Base-by-base conservation (phyloP, 148 eudicot genomes). In the Rheum nobile region DNA sequence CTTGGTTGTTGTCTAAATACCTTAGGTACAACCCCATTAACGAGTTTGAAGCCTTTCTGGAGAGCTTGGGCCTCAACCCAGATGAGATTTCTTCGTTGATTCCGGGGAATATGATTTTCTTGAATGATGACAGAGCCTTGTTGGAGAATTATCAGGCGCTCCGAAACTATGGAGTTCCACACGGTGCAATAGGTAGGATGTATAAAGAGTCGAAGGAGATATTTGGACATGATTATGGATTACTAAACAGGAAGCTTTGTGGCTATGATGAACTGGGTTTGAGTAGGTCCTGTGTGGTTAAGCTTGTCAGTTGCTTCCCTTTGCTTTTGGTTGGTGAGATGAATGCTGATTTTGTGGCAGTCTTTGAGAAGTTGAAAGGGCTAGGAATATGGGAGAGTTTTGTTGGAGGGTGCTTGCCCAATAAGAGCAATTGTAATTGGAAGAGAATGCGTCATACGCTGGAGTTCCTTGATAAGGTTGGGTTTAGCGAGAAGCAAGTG, bases 1-100 rank as follows among this genome's bases (percentile, higher is more conserved):
- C 48, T 6, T 72, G 74, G 28, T 84, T 87, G 24, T 13, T 88
- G 68, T 54, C 89, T 0, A 84, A 67, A 47, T 88, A 77, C 76
- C 80, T 82, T 1, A 48, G 91, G 41, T 88, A 82, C 71, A 72
- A 84, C 76, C 89, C 91, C 43, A 86, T 86, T 10, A 88, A 86
- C 70, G 89, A 88, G 74, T 82, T 82, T 44, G 91, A 86, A 73
- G 89, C 91, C 0, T 88, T 88, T 31, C 74, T 88, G 55, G 87
- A 88, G 85, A 88, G 91, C 38, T 85, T 88, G 79, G 91, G 91
- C 19, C 73, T 88, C 80, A 75, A 61, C 38, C 80, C 77, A 1
- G 72, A 65, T 2, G 86, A 85, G 29, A 59, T 76, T 0, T 29
- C 52, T 4, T 43, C 77, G 13, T 48, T 82, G 47, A 82, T 88